Evolutionary conservation across 1,284 basidiomycete genomes (phyloP), one percentile per base, ranked within the genome.

Genomic region (Rhodotorula sp.): DNA sequence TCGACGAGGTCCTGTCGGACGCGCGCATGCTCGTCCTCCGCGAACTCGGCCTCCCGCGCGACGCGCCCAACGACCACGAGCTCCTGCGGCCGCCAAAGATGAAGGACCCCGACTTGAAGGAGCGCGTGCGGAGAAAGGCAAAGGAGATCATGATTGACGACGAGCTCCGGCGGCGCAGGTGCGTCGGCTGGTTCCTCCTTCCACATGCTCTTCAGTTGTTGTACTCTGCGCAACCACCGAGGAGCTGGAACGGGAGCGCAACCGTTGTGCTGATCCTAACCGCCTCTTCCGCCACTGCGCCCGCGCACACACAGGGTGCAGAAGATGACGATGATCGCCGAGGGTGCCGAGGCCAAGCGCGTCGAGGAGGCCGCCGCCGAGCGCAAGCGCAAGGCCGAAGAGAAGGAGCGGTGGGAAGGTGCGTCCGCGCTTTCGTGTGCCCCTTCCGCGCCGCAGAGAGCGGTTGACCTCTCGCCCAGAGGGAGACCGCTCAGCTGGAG

Each of bases 111-210:
- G 46, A 42, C 45, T 83, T 85, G 70, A 77, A 79, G 25, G 83
- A 84, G 60, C 80, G 80, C 0, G 79, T 86, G 48, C 79, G 83
- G 66, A 76, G 77, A 27, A 84, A 84, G 69, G 83, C 84, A 8
- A 84, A 85, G 74, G 84, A 86, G 72, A 79, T 86, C 27, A 79
- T 86, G 73, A 81, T 86, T n/a, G 85, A 86, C 72, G 85, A 86
- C 61, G 85, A 86, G 77, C 77, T 87, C 45, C 80, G 83, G n/a
- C 78, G 82, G 69, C 72, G 84, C 67, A 77, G 82, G 83, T 83
- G 67, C 74, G 82, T 75, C 44, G 21, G 17, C 23, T 12, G 7
- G n/a, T n/a, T n/a, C n/a, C n/a, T n/a, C n/a, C n/a, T n/a, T n/a
- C n/a, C n/a, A n/a, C n/a, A n/a, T n/a, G n/a, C n/a, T n/a, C n/a